These are phyloP conservation scores for Naganishia albida DNA, from an alignment of 1,284 basidiomycete genomes.

Conservation along the genomic window DNA sequence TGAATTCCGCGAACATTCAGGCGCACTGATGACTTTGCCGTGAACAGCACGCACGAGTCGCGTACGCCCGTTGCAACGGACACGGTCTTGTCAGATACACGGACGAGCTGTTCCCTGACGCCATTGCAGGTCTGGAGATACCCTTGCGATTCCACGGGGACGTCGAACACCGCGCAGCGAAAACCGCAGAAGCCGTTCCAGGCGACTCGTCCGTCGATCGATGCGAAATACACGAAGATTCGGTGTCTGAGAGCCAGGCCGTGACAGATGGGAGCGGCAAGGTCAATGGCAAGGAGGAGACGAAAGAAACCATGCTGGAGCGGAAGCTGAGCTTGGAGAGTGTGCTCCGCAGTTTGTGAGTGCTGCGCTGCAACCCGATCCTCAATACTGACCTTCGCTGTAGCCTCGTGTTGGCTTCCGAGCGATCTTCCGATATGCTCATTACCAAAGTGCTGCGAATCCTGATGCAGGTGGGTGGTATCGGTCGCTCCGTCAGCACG, in stretches of 20 bases:
- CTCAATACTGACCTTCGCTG: too few relatives aligned
- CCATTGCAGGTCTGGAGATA: neutral
- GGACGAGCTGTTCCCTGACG: constrained; percentile 5
- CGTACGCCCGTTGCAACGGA: constrained; percentile 7
- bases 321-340: constrained; percentile 22
- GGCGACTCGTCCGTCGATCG: too few relatives aligned
- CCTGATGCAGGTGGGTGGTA: constrained; percentile 28
- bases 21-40: neutral
- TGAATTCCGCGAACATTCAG: neutral
- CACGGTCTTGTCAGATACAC: constrained; percentile 3
- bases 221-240: neutral
- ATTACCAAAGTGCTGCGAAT: constrained; percentile 29
- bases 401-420: constrained; percentile 31
- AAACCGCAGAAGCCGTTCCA: too few relatives aligned
- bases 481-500: neutral
- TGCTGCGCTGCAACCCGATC: neutral
- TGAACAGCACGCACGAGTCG: constrained; percentile 10
- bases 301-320: constrained; percentile 6
- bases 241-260: neutral
- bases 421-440: constrained; percentile 27
- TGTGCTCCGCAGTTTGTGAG: constrained; percentile 25
- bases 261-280: constrained; percentile 1
- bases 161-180: neutral
- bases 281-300: too few relatives aligned
- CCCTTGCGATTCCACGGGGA: neutral